phyloP scores from a whole-genome alignment of 2,329 filamentous ascomycete genomes.

The Xylaria sp. region DNA sequence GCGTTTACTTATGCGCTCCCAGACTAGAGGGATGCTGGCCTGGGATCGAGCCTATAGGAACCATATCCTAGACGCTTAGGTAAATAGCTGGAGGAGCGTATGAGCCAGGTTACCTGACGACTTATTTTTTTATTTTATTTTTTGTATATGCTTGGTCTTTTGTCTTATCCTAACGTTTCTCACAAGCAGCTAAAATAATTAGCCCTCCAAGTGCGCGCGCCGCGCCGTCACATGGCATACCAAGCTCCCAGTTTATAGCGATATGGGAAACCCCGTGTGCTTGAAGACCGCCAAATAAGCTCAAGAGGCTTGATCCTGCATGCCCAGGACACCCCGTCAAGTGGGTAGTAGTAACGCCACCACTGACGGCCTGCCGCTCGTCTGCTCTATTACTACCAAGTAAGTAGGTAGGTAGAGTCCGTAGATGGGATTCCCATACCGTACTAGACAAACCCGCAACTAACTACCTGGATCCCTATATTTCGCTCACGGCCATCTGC shows the following conservation, averaged over 20 bases:
- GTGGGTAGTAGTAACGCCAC: slow-evolving; percentile 20
- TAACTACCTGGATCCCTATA: slow-evolving; percentile 17
- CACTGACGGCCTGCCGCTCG: slow-evolving; percentile 2
- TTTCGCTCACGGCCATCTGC: slow-evolving; percentile 18
- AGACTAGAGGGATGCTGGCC: background rate
- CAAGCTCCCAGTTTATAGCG: background rate
- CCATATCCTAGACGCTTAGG: slow-evolving; percentile 8
- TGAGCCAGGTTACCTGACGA: background rate
- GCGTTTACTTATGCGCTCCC: slow-evolving; percentile 20
- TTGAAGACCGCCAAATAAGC: slow-evolving; percentile 20
- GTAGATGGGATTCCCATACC: slow-evolving; percentile 1
- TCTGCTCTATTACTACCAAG: background rate
- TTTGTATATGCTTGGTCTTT: too few relatives aligned
- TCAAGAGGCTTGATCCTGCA: slow-evolving; percentile 24
- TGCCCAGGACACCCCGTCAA: slow-evolving; percentile 13
- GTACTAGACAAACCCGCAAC: background rate
- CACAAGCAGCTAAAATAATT: slow-evolving; percentile 4
- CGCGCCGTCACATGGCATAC: slow-evolving; percentile 1
- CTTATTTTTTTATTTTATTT: background rate
- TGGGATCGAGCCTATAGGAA: slow-evolving; percentile 4
- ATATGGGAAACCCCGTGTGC: slow-evolving; percentile 1
- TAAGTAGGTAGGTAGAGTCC: background rate
- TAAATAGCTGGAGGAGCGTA: background rate
- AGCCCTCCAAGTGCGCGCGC: slow-evolving; percentile 8
- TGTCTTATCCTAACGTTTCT: background rate